Evolutionary conservation across 2,329 filamentous ascomycete species (phyloP), one percentile per base, ranked within the genome.

Genomic region (Boeremia lycopersici): DNA sequence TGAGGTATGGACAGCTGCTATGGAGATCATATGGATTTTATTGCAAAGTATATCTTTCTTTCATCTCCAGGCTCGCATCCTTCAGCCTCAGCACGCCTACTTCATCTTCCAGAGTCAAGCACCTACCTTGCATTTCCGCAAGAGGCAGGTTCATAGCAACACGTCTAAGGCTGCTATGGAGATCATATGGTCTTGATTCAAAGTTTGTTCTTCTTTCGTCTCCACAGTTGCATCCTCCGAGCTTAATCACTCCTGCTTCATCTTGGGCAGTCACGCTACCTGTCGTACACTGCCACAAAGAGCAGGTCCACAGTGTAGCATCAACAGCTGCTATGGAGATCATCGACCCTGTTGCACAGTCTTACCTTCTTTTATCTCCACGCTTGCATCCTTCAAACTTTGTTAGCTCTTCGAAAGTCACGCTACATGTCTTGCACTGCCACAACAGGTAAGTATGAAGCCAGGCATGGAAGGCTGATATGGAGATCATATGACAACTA

Each of bases 21-120:
- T 55, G 52, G 30, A 50, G 52, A 55, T 50, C 52, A 41, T 55
- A 47, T 46, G 10, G 30, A 28, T 36, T 30, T 25, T 45, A 17
- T 44, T 48, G 34, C 51, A 48, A 29, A 29, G n/a, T 48, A 28
- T 35, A 23, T 45, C 29, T 25, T 28, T 34, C 36, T 26, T 34
- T 35, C 35, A 52, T 46, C 35, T 52, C 39, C 15, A 44, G 44
- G 13, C 31, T 11, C 29, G 19, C 10, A 23, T 15, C 23, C 23
- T 49, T 11, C 52, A 36, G 30, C 30, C 25, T 31, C 10, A 3
- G 17, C 30, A 28, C 23, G 42, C 8, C 30, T 46, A 23, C 26
- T 33, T 36, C 49, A 34, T 40, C 42, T 46, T 15, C 7, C 10
- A 9, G 12, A 40, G 29, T 17, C 35, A n/a, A 12, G 23, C 30